Evolutionary conservation across 2,329 filamentous ascomycete species (phyloP).

Genomic region (Botrytis aclada): DNA sequence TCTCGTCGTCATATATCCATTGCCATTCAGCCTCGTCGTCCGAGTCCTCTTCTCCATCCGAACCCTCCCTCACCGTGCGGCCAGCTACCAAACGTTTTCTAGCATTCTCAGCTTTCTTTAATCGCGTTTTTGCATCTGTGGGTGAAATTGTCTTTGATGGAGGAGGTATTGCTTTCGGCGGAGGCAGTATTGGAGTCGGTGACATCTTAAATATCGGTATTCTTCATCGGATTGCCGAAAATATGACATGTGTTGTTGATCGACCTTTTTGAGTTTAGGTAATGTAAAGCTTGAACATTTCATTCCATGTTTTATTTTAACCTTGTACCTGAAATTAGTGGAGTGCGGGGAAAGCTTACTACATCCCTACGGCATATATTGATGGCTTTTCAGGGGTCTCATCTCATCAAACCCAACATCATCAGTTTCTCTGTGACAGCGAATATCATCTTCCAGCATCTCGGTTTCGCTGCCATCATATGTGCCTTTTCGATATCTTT

Average conservation of each 20-base stretch:
- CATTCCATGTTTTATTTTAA: background rate
- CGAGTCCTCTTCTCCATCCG: slow-evolving; percentile 76
- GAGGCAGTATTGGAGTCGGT: slow-evolving; percentile 25
- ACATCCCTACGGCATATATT: background rate
- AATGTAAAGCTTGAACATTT: background rate
- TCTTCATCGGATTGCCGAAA: background rate
- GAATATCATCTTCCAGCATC: background rate
- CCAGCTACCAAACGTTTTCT: slow-evolving; percentile 40
- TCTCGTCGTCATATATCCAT: slow-evolving; percentile 59
- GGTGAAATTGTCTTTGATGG: slow-evolving; percentile 23
- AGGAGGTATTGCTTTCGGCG: slow-evolving; percentile 24
- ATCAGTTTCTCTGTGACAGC: no score
- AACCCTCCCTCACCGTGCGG: slow-evolving; percentile 59
- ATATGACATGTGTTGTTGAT: slow-evolving; percentile 8
- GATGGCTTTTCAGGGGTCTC: background rate
- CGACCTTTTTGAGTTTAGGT: slow-evolving; percentile 8
- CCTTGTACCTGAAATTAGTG: slow-evolving; percentile 5
- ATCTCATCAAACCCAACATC: background rate
- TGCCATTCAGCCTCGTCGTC: slow-evolving; percentile 72
- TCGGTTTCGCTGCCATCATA: no score
- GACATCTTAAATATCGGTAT: slow-evolving; percentile 31
- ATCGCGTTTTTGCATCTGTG: slow-evolving; percentile 20
- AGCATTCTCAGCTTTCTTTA: slow-evolving; percentile 39
- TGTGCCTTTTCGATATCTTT: no score
- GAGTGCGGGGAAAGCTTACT: slow-evolving; percentile 5